Evolutionary conservation across 176 grass and related monocot species (phyloP), one percentile per base, ranked within the genome.

Genomic region (Poa pratensis): DNA sequence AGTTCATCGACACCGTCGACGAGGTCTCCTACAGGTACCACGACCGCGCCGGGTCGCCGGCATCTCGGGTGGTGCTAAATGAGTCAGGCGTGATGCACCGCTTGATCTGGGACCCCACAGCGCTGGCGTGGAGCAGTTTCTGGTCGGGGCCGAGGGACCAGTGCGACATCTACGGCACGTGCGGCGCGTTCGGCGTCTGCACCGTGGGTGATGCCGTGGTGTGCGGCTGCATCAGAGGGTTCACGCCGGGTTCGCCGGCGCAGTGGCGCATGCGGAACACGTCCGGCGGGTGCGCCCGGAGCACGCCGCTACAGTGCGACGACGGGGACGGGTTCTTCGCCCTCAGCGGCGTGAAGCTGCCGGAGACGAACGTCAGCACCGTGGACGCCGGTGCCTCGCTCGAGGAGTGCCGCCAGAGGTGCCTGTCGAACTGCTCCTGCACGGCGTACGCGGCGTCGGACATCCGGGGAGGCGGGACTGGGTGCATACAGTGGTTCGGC

Each of bases 161-260:
- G 27, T 95, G 93, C 73, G 93, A 92, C 73, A 4, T 0, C 69
- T 88, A 88, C 57, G 88, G 23, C 20, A 9, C 1, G 11, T 95
- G 93, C 43, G 93, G 93, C 45, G 82, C 85, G 18, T 92, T 88
- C 58, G 60, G 90, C 46, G 75, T 86, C 55, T 95, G 90, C 79
- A 65, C 80, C 76, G 75, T 68, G 3, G 77, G 42, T 6, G 70
- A 61, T 23, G 69, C 85, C 42, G 9, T 61, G 3, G 23, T 72
- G 1, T 95, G 93, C 80, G 35, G 50, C 73, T 95, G 93, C 49
- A 30, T 78, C 20, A 0, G 2, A 9, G 85, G 89, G 3, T 94
- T 81, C 78, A 9, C 15, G 3, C 57, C 81, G 3, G 28, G 58
- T 18, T 86, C 73, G 51, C 26, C 27, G 20, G 74, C 37, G 4